Evolutionary conservation across 1,139 yeast genomes (phyloP), one percentile per base, ranked within the genome.

Genomic region (Candida sp.): DNA sequence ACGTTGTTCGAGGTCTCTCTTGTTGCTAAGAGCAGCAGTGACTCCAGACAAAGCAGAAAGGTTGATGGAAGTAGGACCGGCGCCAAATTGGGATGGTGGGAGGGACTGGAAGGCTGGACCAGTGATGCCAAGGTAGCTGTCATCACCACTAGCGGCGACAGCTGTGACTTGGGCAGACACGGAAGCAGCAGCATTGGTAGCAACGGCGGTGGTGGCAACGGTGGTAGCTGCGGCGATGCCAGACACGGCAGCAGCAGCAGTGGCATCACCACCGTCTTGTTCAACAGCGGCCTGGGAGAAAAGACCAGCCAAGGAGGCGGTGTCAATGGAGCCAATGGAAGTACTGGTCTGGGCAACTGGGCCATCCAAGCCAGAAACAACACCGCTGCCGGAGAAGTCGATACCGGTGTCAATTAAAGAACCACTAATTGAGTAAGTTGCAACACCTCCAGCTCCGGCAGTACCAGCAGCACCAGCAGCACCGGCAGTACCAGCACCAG

Each of bases 81-180:
- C 46, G 25, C 53, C 54, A 23, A 52, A 52, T 42, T 47, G 54
- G n/a, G 54, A 46, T n/a, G 54, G 22, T 38, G 56, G 56, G 8
- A 52, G 32, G 5, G 57, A 48, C 48, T 50, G 49, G 41, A 52
- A 52, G n/a, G 57, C 51, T 32, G 54, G 54, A 2, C 58, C 58
- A 30, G 53, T 44, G 11, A 51, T n/a, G 3, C 54, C 45, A 22
- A 46, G 43, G 28, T 39, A 40, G n/a, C 42, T 41, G 11, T 39
- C 46, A 23, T 46, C 46, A 26, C 40, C 28, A 42, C 49, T 33
- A n/a, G 43, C 37, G 22, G 44, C 31, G 9, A 35, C 39, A 3
- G 38, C 34, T n/a, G 37, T 34, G 7, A 39, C 34, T 22, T 27
- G 23, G 22, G 38, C 42, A 12, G 39, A 7, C 22, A 26, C 44